Base-by-base conservation (phyloP, 1,284 basidiomycete genomes). In the Pseudozyma flocculosa region DNA sequence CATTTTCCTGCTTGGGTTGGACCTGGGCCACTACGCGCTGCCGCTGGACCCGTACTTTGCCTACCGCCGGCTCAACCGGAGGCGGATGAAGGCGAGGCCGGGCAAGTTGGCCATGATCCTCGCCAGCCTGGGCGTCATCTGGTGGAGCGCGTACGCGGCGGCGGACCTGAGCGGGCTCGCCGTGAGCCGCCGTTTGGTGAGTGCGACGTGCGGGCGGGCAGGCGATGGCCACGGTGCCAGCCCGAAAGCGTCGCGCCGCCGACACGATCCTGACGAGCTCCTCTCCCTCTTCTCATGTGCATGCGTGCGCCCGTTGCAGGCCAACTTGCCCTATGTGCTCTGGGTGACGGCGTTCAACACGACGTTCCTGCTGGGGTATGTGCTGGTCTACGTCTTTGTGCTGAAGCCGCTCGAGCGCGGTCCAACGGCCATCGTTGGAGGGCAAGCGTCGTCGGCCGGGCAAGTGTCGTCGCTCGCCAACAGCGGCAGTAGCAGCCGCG, bases 271-370 rank as follows among this genome's bases (percentile, higher is more conserved):
- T 29, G 26, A 29, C 26, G 26, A 29, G 26, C 26, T n/a, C n/a
- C n/a, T n/a, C n/a, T n/a, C n/a, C n/a, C n/a, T n/a, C n/a, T n/a
- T n/a, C n/a, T n/a, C n/a, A n/a, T n/a, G n/a, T n/a, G n/a, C n/a
- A n/a, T n/a, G n/a, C n/a, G n/a, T n/a, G n/a, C n/a, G n/a, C n/a
- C n/a, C n/a, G n/a, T n/a, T n/a, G 23, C 30, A 53, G 54, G 75
- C 75, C 8, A 97, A 98, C 72, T 69, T 91, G 22, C 83, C 87
- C 2, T 98, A 99, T 78, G 86, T 94, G 38, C 78, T 92, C 22
- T 97, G 92, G 92, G 85, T 89, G 8, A 84, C 85, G 0, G 92
- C 91, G 1, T 95, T 87, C 84, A 98, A 97, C 78, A 86, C 88
- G 0, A 84, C 86, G 2, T 92, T 93, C 80, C 80, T 97, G 19